phyloP scores from a whole-genome alignment of 192 early-diverging fungal genomes.

The Entophlyctis luteolus region DNA sequence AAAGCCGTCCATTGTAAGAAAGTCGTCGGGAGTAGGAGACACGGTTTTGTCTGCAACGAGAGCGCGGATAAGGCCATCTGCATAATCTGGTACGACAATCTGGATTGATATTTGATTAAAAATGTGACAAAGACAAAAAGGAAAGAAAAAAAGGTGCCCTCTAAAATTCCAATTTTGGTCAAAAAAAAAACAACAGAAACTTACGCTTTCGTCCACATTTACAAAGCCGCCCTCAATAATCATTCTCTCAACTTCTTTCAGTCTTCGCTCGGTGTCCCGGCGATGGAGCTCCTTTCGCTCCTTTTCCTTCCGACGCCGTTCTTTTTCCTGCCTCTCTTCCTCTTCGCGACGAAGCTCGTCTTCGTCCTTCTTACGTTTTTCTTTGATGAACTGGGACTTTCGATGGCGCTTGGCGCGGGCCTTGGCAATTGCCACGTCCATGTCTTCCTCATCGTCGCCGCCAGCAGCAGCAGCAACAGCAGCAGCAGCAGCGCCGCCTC shows the following conservation, averaged over 20 bases:
- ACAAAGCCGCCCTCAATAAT: neutral
- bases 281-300: constrained; percentile 21
- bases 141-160: neutral
- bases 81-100: constrained; percentile 46
- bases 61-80: constrained; percentile 38
- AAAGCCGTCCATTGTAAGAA: constrained; percentile 37
- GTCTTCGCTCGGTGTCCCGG: constrained; percentile 14
- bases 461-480: neutral
- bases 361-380: constrained; percentile 19
- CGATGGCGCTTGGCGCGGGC: neutral
- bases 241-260: constrained; percentile 6
- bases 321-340: constrained; percentile 12
- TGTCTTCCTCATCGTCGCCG: constrained; percentile 1
- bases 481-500: neutral
- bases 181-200: neutral
- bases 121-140: neutral
- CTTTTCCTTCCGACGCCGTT: constrained; percentile 4
- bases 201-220: constrained; percentile 2
- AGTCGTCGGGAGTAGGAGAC: constrained; percentile 46
- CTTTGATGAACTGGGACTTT: constrained; percentile 15
- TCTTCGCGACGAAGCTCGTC: neutral
- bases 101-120: neutral
- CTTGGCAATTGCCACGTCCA: neutral
- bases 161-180: neutral
- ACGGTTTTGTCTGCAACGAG: constrained; percentile 36